These are phyloP conservation scores for Colletotrichum eremochloae DNA, from an alignment of 2,329 filamentous ascomycete genomes.

Conservation along the genomic window DNA sequence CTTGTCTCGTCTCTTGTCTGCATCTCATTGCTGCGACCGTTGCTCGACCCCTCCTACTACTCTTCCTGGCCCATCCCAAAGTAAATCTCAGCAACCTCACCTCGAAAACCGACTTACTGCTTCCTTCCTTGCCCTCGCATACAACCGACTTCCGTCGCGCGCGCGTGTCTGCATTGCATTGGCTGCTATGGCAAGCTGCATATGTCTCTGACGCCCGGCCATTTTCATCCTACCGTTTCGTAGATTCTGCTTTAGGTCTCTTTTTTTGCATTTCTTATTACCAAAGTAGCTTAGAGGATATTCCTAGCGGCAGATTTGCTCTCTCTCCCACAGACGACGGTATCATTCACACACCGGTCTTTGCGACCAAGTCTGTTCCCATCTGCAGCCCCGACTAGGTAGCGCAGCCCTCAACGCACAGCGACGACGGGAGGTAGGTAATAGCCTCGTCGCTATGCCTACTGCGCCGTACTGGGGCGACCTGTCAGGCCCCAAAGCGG, in stretches of 20 bases:
- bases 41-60: not conserved
- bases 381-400: constrained; percentile 31
- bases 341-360: constrained; percentile 26
- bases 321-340: constrained; percentile 31
- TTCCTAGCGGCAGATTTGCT: constrained; percentile 10
- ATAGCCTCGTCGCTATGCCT: constrained; percentile 45
- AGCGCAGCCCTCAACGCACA: constrained; percentile 39
- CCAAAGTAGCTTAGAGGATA: constrained; percentile 31
- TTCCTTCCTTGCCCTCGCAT: constrained; percentile 36
- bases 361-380: constrained; percentile 29
- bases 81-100: constrained; percentile 18
- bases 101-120: constrained; percentile 31
- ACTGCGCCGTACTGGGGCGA: constrained; percentile 65
- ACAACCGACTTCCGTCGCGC: constrained; percentile 43
- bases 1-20: constrained; percentile 15
- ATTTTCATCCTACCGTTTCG: constrained; percentile 35
- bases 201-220: constrained; percentile 42
- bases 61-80: constrained; percentile 6
- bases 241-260: constrained; percentile 24
- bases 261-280: constrained; percentile 1
- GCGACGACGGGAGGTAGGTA: constrained; percentile 48
- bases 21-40: constrained; percentile 10
- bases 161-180: constrained; percentile 62
- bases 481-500: constrained; percentile 49
- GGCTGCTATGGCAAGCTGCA: constrained; percentile 50